These are phyloP conservation scores for Neurospora sp. DNA, from an alignment of 495 filamentous ascomycete genomes.

Conservation along the genomic window DNA sequence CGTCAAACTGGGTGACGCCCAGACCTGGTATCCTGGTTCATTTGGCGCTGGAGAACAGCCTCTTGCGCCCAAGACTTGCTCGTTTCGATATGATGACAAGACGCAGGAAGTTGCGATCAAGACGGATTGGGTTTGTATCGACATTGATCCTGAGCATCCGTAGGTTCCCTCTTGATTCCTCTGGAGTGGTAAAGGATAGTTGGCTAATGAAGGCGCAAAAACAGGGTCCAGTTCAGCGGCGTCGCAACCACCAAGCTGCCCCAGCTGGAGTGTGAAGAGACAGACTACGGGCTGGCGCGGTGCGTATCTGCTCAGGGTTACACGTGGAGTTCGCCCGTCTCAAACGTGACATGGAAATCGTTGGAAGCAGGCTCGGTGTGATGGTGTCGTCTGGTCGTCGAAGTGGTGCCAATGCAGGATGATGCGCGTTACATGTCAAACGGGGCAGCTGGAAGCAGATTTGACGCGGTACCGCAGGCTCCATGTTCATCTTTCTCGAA, in stretches of 20 bases:
- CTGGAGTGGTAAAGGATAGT: not conserved
- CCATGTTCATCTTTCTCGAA: not conserved
- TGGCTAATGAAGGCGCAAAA: not conserved
- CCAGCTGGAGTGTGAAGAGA: not conserved
- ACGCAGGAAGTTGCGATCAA: constrained; percentile 6
- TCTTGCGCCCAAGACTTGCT: constrained; percentile 12
- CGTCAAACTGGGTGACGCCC: not conserved
- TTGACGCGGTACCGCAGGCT: not conserved
- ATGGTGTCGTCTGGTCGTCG: not conserved
- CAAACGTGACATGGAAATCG: not conserved
- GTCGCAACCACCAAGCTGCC: constrained; percentile 10
- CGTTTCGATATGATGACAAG: constrained; percentile 6
- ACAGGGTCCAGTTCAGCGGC: constrained; percentile 16
- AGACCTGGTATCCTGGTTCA: constrained; percentile 14
- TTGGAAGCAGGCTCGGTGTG: not conserved
- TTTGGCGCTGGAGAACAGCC: constrained; percentile 9
- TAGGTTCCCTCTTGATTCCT: constrained; percentile 6
- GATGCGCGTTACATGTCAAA: not conserved
- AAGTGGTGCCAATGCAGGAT: not conserved
- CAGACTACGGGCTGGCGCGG: not conserved
- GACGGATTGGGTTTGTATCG: constrained; percentile 19
- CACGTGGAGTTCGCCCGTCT: not conserved
- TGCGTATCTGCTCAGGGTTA: not conserved
- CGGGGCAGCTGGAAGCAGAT: not conserved
- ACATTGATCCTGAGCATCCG: constrained; percentile 15